phyloP scores from a whole-genome alignment of 768 basidiomycete genomes.

The Rhodotorula sphaerocarpa region DNA sequence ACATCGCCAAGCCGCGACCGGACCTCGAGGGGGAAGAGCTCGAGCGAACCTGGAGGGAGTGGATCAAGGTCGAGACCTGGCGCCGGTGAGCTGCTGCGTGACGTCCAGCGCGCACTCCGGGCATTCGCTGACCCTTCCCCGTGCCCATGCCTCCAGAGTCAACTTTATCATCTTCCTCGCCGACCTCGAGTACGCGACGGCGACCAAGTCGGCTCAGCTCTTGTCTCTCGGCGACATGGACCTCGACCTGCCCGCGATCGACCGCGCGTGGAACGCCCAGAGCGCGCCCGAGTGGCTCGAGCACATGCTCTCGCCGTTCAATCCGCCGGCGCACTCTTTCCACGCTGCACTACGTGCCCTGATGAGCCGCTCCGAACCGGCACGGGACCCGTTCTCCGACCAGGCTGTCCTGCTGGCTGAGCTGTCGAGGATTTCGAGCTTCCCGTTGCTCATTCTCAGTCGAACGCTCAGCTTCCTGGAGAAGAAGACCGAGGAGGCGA shows the following conservation, averaged over 20 bases:
- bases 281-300: slow-evolving; percentile 11
- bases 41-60: slow-evolving; percentile 17
- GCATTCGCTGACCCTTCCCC: too few relatives aligned
- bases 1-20: background rate
- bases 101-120: too few relatives aligned
- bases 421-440: slow-evolving; percentile 12
- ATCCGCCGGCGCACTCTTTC: slow-evolving; percentile 5
- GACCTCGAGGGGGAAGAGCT: background rate
- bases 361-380: background rate
- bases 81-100: slow-evolving; percentile 18
- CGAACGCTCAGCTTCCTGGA: slow-evolving; percentile 27
- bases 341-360: slow-evolving; percentile 24
- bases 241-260: slow-evolving; percentile 22
- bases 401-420: slow-evolving; percentile 19
- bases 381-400: slow-evolving; percentile 9
- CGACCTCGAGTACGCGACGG: slow-evolving; percentile 31
- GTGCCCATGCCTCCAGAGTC: slow-evolving; percentile 7
- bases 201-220: slow-evolving; percentile 11
- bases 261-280: slow-evolving; percentile 20
- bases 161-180: slow-evolving; percentile 34
- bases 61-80: slow-evolving; percentile 31
- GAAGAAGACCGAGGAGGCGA: slow-evolving; percentile 31
- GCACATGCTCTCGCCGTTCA: too few relatives aligned
- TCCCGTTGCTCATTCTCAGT: slow-evolving; percentile 28
- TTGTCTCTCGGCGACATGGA: slow-evolving; percentile 19